These are phyloP conservation scores for Plantago elongata DNA, from an alignment of 257 asterid genomes.

Conservation along the genomic window DNA sequence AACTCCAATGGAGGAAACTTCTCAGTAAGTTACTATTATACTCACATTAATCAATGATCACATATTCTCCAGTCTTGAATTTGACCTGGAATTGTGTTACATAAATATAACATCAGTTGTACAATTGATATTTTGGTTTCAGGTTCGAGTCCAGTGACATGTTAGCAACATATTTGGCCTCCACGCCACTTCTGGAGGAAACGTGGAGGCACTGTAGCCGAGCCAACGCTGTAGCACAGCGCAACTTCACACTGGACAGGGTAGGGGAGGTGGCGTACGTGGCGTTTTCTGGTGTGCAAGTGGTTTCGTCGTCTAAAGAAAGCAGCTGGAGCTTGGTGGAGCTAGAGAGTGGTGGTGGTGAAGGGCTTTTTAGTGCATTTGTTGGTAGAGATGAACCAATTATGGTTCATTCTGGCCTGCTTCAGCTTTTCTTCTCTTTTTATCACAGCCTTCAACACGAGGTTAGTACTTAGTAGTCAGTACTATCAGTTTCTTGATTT, in stretches of 20 bases:
- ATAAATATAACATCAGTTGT: not conserved
- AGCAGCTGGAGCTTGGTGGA: constrained; percentile 45
- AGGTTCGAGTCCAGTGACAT: constrained; percentile 90
- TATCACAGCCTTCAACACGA: constrained; percentile 37
- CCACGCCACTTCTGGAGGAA: constrained; percentile 70
- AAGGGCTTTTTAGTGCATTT: constrained; percentile 41
- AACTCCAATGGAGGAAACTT: constrained; percentile 54
- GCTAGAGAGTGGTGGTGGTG: constrained; percentile 18
- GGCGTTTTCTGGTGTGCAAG: constrained; percentile 67
- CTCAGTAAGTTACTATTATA: constrained; percentile 35
- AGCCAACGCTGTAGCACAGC: constrained; percentile 42
- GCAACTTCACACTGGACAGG: constrained; percentile 33
- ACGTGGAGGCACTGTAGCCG: constrained; percentile 60
- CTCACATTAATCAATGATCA: constrained; percentile 1
- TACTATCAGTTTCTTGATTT: not conserved
- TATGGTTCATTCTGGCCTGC: constrained; percentile 65
- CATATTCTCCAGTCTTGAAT: too few relatives aligned
- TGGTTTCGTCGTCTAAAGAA: constrained; percentile 36
- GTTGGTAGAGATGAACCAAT: constrained; percentile 25
- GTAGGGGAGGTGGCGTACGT: constrained; percentile 49
- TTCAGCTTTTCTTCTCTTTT: constrained; percentile 43
- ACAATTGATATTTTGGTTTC: not conserved
- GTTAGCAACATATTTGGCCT: constrained; percentile 65
- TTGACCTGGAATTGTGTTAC: too few relatives aligned
- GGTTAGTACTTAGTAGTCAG: constrained; percentile 30